phyloP scores from a whole-genome alignment of 1,284 basidiomycete genomes.

The Ceratobasidium sp. region DNA sequence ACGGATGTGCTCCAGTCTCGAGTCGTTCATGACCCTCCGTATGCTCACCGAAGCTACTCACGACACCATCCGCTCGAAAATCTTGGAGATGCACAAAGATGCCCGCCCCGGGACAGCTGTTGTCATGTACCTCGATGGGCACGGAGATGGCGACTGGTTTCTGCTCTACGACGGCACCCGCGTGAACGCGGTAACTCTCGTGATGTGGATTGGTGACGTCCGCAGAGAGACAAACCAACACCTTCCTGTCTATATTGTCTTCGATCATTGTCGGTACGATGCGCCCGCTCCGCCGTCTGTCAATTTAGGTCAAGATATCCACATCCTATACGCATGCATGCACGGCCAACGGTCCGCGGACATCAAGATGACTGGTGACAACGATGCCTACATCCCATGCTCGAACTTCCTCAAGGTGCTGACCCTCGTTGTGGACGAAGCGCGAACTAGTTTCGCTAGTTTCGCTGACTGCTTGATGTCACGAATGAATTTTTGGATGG shows the following conservation, averaged over 20 bases:
- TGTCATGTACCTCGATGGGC: conserved; percentile 8
- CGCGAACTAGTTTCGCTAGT: not conserved
- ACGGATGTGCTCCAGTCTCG: not conserved
- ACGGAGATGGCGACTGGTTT: conserved; percentile 12
- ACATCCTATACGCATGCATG: conserved; percentile 4
- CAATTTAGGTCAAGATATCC: not conserved
- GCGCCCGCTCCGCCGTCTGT: not conserved
- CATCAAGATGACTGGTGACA: not conserved
- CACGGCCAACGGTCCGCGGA: not conserved
- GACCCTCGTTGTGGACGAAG: not conserved
- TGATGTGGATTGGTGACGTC: not conserved
- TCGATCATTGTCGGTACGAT: conserved; percentile 22
- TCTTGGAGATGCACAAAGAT: not conserved
- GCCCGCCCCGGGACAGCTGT: not conserved
- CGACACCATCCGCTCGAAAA: not conserved
- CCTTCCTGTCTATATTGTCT: not conserved
- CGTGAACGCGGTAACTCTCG: not conserved
- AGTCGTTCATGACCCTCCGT: not conserved
- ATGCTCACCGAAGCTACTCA: too few relatives aligned
- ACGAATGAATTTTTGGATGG: not conserved
- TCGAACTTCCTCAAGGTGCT: not conserved
- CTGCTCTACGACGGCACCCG: not conserved
- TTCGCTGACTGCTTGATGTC: not conserved
- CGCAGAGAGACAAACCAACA: not conserved
- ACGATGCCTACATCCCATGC: not conserved